Evolutionary conservation across 2,329 filamentous ascomycete species (phyloP).

Genomic region (Epichloe baconii): DNA sequence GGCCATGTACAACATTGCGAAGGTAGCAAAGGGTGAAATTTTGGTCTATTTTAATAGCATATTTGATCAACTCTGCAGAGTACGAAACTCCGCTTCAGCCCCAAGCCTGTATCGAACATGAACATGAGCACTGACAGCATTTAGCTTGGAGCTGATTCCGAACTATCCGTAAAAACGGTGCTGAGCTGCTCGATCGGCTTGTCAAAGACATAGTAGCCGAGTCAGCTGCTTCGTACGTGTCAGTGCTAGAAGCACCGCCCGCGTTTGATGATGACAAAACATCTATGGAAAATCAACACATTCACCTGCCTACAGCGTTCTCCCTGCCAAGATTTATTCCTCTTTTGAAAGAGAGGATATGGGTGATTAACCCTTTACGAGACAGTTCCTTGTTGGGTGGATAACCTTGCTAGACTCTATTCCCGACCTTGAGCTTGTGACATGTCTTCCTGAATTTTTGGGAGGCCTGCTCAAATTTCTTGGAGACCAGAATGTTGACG

Average conservation of each 20-base stretch:
- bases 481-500: slow-evolving; percentile 80
- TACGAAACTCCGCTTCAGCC: slow-evolving; percentile 23
- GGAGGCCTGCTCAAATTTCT: slow-evolving; percentile 83
- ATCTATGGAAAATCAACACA: slow-evolving; percentile 30
- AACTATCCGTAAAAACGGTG: slow-evolving; percentile 94
- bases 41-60: slow-evolving; percentile 96
- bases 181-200: slow-evolving; percentile 83
- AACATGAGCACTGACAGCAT: slow-evolving; percentile 1
- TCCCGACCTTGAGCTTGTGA: slow-evolving; percentile 87
- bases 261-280: slow-evolving; percentile 31
- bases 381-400: slow-evolving; percentile 93
- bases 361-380: slow-evolving; percentile 85
- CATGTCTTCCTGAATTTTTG: slow-evolving; percentile 83
- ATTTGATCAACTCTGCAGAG: slow-evolving; percentile 94
- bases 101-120: not conserved
- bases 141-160: slow-evolving; percentile 87
- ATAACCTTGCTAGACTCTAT: slow-evolving; percentile 91
- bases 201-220: slow-evolving; percentile 95
- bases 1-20: slow-evolving; percentile 99
- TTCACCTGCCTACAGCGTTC: slow-evolving; percentile 67
- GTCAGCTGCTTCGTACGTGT: slow-evolving; percentile 88
- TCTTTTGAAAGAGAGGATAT: slow-evolving; percentile 83
- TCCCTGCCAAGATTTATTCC: slow-evolving; percentile 86
- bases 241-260: slow-evolving; percentile 56
- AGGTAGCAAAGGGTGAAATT: slow-evolving; percentile 96